Conservation (phyloP, 164 flowering plant species). For the Euptelea pleiosperma region DNA sequence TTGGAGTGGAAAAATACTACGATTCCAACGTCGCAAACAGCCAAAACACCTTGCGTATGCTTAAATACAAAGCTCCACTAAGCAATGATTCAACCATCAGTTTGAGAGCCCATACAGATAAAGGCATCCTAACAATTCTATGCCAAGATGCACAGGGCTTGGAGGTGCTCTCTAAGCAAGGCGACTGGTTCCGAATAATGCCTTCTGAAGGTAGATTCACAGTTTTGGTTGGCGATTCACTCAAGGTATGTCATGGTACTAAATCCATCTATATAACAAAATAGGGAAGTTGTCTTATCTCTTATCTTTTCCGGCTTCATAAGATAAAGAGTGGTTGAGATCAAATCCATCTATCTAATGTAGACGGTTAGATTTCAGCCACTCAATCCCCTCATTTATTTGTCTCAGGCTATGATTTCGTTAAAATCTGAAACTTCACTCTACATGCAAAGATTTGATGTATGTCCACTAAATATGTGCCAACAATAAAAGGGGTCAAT, state of each 20-base stretch:
- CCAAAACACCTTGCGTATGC: conserved; percentile 24
- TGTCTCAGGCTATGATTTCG: too few species aligned
- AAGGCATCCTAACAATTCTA: conserved; percentile 16
- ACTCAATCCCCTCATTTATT: too few species aligned
- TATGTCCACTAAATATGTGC: too few species aligned
- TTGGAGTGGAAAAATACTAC: conserved; percentile 12
- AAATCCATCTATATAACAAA: too few species aligned
- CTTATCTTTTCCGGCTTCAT: too few species aligned
- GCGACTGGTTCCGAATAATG: conserved; percentile 28
- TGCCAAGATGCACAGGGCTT: conserved; percentile 34
- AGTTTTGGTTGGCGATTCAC: conserved; percentile 37
- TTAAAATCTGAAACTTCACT: too few species aligned
- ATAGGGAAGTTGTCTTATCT: too few species aligned
- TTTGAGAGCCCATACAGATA: conserved; percentile 35
- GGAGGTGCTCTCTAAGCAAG: conserved; percentile 33
- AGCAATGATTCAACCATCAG: conserved; percentile 20
- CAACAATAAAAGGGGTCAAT: too few species aligned
- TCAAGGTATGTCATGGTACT: conserved; percentile 26
- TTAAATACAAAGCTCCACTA: conserved; percentile 38
- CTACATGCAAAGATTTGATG: too few species aligned
- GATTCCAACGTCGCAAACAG: conserved; percentile 13
- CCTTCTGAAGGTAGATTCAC: conserved; percentile 21
- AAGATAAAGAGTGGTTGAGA: too few species aligned
- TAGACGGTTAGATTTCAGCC: too few species aligned
- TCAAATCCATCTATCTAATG: too few species aligned